A percentile compares a stretch with the other conserved stretches of the same genome.
Conservation (phyloP, 495 filamentous ascomycete genomes). For the Hypomontagnella submonticulosa region DNA sequence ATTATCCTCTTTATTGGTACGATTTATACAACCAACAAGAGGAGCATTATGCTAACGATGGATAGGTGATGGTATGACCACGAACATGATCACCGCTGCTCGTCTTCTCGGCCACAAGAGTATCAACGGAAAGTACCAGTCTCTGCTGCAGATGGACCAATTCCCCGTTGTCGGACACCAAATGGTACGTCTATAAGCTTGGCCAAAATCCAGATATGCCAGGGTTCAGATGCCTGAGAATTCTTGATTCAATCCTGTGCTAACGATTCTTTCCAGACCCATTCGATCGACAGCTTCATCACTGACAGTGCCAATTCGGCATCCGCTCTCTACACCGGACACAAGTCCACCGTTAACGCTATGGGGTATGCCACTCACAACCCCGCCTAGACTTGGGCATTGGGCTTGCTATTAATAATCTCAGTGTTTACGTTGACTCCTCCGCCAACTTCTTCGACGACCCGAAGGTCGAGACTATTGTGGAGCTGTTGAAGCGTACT, state of each 20-base stretch:
- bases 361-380: conserved; percentile 67
- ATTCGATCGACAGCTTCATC: conserved; percentile 80
- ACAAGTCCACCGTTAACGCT: conserved; percentile 79
- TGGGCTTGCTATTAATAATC: no score
- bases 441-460: conserved; percentile 73
- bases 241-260: conserved; percentile 8
- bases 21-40: not conserved
- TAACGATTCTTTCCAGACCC: conserved; percentile 54
- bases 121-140: conserved; percentile 79
- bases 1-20: conserved; percentile 78
- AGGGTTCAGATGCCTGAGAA: not conserved
- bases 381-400: no score
- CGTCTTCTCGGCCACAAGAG: conserved; percentile 78
- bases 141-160: conserved; percentile 72
- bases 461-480: conserved; percentile 81
- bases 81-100: conserved; percentile 79
- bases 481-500: conserved; percentile 73
- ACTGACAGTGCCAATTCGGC: conserved; percentile 82
- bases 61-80: conserved; percentile 77
- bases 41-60: not conserved
- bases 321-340: conserved; percentile 76
- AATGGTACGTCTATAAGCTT: conserved; percentile 55
- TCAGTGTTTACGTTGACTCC: conserved; percentile 74
- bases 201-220: no score
- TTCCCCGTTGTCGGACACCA: conserved; percentile 78